Base-by-base conservation (phyloP, 1,139 yeast species). In the Lodderomyces pseudojiufengensis region DNA sequence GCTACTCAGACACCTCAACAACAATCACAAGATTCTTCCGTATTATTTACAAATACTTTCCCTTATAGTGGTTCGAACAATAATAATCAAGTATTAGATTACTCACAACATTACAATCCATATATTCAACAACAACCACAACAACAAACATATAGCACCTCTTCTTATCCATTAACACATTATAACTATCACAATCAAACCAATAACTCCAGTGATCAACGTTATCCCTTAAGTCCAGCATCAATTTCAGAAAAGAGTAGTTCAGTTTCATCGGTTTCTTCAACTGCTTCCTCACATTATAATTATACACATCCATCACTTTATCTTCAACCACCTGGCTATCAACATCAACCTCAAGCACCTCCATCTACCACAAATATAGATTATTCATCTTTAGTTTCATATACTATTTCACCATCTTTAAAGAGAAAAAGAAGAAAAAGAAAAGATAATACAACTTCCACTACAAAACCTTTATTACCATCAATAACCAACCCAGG, bases 361-460 rank as follows among this genome's bases (percentile, higher is more conserved):
- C 20, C 31, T 4, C 34, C 32, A 16, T 20, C 40, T 23, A 27
- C 38, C 11, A 11, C 41, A 12, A 30, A 36, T 14, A 64, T 66
- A 24, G 70, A 67, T 42, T 66, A 65, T 45, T 54, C 64, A 10
- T 61, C 66, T 12, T 51, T 67, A 11, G 67, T 66, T 3, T 55
- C 59, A 29, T 64, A 58, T 40, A 66, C 73, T 3, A 57, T 59
- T 21, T 58, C 65, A 10, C 69, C 71, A 1, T 52, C 62, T 25
- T 50, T 63, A 22, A 63, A 63, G 42, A 44, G 71, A 10, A 57
- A 63, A 36, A 50, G 70, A 38, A 54, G 65, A 38, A 37, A 42
- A 28, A 40, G 43, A 33, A 36, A 39, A 14, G n/a, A 18, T 9
- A 8, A 15, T 15, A 21, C 18, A n/a, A 16, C 21, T 6, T 22